Conservation (phyloP, 345 rosid species). For the Eucalyptus regnans region DNA sequence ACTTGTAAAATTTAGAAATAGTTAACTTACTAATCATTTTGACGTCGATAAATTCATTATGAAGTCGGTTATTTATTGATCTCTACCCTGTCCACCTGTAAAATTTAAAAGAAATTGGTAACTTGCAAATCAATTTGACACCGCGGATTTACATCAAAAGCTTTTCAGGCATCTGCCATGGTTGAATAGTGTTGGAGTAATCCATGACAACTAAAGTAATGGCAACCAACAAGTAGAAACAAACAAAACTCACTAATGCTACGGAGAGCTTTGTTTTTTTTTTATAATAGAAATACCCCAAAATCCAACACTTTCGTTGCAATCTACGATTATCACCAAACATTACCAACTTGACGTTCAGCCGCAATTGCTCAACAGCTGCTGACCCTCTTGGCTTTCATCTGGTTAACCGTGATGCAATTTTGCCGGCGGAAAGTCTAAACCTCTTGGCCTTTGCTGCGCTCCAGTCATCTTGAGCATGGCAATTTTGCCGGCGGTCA, state of each 20-base stretch:
- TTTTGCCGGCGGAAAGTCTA: too few species aligned
- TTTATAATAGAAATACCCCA: not conserved
- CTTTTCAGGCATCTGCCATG: not conserved
- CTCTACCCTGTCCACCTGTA: not conserved
- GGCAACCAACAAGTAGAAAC: not conserved
- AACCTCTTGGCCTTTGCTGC: not conserved
- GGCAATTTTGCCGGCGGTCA: not conserved
- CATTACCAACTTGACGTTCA: not conserved
- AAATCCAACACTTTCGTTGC: not conserved
- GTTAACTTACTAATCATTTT: not conserved
- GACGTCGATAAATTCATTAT: not conserved
- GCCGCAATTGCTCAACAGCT: not conserved
- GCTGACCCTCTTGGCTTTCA: not conserved
- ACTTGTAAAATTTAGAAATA: not conserved
- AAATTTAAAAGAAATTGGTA: not conserved
- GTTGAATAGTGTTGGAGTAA: not conserved
- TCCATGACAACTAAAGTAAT: not conserved
- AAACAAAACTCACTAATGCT: not conserved
- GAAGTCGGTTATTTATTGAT: not conserved
- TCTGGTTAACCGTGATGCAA: not conserved
- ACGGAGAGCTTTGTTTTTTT: too few species aligned
- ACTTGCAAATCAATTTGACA: not conserved
- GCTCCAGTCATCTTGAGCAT: not conserved
- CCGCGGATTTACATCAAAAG: not conserved
- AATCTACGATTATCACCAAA: not conserved